Conservation (phyloP, 2,329 filamentous ascomycete genomes). For the Ophiostoma ulmi region DNA sequence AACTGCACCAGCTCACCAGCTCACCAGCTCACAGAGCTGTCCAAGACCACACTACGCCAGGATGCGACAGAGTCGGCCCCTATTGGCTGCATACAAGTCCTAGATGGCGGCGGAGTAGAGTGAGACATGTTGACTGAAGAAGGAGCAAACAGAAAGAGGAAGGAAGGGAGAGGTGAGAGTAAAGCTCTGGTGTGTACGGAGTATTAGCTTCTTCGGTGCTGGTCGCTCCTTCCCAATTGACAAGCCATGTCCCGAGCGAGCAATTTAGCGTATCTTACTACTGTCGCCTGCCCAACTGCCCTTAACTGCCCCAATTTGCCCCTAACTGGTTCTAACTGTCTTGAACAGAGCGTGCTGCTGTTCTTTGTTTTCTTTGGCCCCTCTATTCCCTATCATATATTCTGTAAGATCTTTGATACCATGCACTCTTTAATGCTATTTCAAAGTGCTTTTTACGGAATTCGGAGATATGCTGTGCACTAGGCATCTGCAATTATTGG, state of each 20-base stretch:
- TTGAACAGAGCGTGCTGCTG: not conserved
- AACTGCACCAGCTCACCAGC: not conserved
- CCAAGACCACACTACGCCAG: not conserved
- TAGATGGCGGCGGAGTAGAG: not conserved
- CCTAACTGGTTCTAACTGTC: not conserved
- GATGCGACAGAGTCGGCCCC: not conserved
- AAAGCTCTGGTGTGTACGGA: not conserved
- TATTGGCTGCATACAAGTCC: not conserved
- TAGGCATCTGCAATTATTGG: not conserved
- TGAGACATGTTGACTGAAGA: not conserved
- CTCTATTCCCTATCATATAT: not conserved
- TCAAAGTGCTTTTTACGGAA: not conserved
- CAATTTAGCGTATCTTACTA: slow-evolving; percentile 1
- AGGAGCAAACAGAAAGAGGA: not conserved
- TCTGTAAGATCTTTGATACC: too few relatives aligned
- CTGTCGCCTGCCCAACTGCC: not conserved
- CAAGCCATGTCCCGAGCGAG: slow-evolving; percentile 6
- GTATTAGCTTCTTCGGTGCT: not conserved
- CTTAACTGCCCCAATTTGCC: not conserved
- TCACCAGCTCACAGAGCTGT: not conserved
- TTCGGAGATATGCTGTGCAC: not conserved
- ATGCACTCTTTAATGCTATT: not conserved
- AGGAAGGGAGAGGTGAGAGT: not conserved
- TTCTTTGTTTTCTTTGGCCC: not conserved
- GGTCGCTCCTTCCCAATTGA: slow-evolving; percentile 1